Conservation (phyloP, 2,329 filamentous ascomycete genomes). For the Arthrobotrys pseudoclavata region DNA sequence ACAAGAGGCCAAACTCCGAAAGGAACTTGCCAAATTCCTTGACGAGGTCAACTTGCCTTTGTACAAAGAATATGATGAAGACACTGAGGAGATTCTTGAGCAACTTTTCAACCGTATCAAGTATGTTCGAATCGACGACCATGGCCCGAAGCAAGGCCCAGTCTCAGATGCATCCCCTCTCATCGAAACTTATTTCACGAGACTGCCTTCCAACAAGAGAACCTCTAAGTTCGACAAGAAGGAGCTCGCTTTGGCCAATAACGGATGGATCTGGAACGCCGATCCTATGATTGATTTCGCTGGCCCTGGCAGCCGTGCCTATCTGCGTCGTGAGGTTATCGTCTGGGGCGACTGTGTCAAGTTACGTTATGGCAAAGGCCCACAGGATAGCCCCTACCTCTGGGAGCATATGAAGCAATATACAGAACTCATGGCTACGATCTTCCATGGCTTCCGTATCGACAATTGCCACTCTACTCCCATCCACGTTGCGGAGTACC, state of each 20-base stretch:
- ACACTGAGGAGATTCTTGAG: constrained; percentile 84
- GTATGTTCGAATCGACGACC: constrained; percentile 90
- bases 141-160: constrained; percentile 87
- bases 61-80: constrained; percentile 91
- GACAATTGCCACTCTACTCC: constrained; percentile 99
- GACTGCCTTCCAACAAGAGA: constrained; percentile 81
- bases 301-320: constrained; percentile 88
- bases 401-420: constrained; percentile 98
- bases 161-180: constrained; percentile 83
- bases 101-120: constrained; percentile 95
- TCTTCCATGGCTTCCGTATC: constrained; percentile 94
- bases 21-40: constrained; percentile 74
- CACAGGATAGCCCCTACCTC: constrained; percentile 88
- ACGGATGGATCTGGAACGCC: constrained; percentile 98
- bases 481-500: constrained; percentile 91
- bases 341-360: constrained; percentile 99
- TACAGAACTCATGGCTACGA: constrained; percentile 89
- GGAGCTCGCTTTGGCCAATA: constrained; percentile 88
- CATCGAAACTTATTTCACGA: constrained; percentile 95
- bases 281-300: constrained; percentile 95
- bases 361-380: constrained; percentile 84
- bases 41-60: constrained; percentile 88
- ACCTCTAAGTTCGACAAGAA: constrained; percentile 82
- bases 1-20: constrained; percentile 71
- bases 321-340: constrained; percentile 94